A percentile compares a stretch with the other conserved stretches of the same genome.
Evolutionary conservation across 2,329 filamentous ascomycete species (phyloP).

Genomic region (Pestalotiopsis sp.): DNA sequence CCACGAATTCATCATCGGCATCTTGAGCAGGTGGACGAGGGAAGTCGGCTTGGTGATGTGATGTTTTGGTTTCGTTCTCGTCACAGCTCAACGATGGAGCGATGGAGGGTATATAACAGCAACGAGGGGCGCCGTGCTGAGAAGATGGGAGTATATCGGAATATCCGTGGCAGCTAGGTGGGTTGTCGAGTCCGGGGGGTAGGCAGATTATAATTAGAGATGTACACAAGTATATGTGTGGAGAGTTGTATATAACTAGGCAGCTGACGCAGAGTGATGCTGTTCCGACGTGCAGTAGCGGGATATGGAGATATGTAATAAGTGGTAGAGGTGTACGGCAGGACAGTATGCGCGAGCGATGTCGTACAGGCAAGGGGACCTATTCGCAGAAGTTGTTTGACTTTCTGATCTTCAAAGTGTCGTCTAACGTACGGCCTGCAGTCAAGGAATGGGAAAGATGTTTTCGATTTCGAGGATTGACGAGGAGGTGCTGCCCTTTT

Average conservation of each 20-base stretch:
- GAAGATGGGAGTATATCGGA: background rate
- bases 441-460: background rate
- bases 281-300: background rate
- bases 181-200: background rate
- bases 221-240: background rate
- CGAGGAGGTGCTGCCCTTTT: background rate
- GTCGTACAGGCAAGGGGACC: background rate
- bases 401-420: too few relatives aligned
- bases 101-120: background rate
- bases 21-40: background rate
- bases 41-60: background rate
- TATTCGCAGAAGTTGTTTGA: too few relatives aligned
- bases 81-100: background rate
- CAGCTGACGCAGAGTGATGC: background rate
- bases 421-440: background rate
- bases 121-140: background rate
- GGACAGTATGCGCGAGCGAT: background rate
- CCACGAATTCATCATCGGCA: constrained; percentile 34
- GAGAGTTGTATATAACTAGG: too few relatives aligned
- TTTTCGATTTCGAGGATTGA: background rate
- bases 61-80: background rate
- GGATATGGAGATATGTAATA: background rate
- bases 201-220: background rate
- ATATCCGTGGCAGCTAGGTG: background rate
- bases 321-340: background rate